Conservation (phyloP, 2,329 filamentous ascomycete genomes). For the Emergomyces pasteurianus region DNA sequence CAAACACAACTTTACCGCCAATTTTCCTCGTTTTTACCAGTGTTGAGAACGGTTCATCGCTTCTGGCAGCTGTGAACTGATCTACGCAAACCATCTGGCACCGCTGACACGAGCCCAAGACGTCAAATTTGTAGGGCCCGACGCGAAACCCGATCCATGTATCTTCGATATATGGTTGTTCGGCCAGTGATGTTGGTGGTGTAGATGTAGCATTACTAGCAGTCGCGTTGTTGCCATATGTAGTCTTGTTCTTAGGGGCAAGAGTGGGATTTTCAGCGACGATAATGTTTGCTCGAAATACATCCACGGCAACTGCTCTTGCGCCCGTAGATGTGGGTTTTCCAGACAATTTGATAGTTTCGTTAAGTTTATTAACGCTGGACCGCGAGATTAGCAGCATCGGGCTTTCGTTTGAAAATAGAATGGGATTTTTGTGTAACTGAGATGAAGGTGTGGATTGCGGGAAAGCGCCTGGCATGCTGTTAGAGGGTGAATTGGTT, state of each 20-base stretch:
- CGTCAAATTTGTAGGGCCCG: conserved; percentile 40
- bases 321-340: conserved; percentile 36
- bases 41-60: conserved; percentile 78
- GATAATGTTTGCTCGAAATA: conserved; percentile 84
- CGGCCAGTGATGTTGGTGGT: conserved; percentile 27
- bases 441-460: conserved; percentile 36
- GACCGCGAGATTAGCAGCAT: conserved; percentile 73
- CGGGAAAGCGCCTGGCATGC: conserved; percentile 45
- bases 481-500: conserved; percentile 2
- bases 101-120: conserved; percentile 72
- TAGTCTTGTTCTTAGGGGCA: conserved; percentile 4
- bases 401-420: conserved; percentile 86
- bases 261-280: conserved; percentile 44
- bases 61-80: conserved; percentile 64
- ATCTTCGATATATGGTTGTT: conserved; percentile 67
- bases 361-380: conserved; percentile 68
- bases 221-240: background rate
- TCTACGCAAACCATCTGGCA: conserved; percentile 97
- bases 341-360: conserved; percentile 48
- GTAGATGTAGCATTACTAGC: conserved; percentile 1
- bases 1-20: conserved; percentile 79
- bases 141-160: conserved; percentile 59
- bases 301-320: conserved; percentile 55
- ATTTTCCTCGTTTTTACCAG: conserved; percentile 75
- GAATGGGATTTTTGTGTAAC: conserved; percentile 44